Conservation (phyloP, 1,284 basidiomycete genomes). For the Pascua sp. region DNA sequence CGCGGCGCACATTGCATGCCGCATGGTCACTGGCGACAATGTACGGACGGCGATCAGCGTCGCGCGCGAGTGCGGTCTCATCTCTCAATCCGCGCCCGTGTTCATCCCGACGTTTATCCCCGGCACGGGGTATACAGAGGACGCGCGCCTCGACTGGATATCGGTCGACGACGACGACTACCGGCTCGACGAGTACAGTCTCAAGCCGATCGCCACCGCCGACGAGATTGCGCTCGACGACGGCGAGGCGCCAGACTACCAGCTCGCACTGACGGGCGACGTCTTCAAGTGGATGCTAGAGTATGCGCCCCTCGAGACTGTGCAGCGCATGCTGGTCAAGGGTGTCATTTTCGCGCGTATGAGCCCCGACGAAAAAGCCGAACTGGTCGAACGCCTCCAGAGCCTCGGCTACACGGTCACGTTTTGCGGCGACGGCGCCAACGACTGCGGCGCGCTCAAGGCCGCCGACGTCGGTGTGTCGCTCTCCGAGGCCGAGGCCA, state of each 20-base stretch:
- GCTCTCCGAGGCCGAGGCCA: constrained; percentile 95
- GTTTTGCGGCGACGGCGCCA: constrained; percentile 98
- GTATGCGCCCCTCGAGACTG: constrained; percentile 85
- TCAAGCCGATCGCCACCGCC: constrained; percentile 69
- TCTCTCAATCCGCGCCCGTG: constrained; percentile 86
- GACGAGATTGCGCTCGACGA: constrained; percentile 72
- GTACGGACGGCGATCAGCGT: constrained; percentile 95
- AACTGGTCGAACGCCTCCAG: constrained; percentile 92
- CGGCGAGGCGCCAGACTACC: constrained; percentile 73
- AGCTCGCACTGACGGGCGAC: constrained; percentile 91
- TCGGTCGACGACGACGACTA: constrained; percentile 84
- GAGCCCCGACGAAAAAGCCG: constrained; percentile 99
- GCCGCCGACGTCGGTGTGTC: constrained; percentile 98
- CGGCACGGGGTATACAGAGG: constrained; percentile 67
- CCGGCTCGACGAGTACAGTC: constrained; percentile 82
- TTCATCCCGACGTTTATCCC: constrained; percentile 78
- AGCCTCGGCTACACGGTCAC: constrained; percentile 90
- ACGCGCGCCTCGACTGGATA: constrained; percentile 80
- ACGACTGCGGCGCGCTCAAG: constrained; percentile 97
- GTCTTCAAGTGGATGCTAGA: constrained; percentile 99
- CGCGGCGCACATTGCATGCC: constrained; percentile 83
- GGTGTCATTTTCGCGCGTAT: constrained; percentile 96
- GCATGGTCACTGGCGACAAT: constrained; percentile 99
- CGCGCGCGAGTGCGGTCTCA: constrained; percentile 87
- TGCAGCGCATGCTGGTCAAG: constrained; percentile 97